A percentile compares a stretch with the other conserved stretches of the same genome.
Evolutionary conservation across 768 basidiomycete species (phyloP).

Genomic region (Boletus sp.): DNA sequence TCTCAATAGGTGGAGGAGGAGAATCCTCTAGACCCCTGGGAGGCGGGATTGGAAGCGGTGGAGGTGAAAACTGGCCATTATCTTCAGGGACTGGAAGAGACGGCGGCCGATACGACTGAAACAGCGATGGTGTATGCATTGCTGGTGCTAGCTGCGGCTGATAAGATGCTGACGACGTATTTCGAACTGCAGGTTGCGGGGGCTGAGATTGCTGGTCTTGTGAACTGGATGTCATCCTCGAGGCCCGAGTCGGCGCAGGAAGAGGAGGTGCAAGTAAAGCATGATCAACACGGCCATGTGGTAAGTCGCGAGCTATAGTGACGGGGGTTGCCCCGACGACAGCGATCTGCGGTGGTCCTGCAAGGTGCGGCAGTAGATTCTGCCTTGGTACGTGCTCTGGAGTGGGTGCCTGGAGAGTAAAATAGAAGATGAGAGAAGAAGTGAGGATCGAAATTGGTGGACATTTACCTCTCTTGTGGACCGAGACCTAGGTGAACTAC

Average conservation of each 20-base stretch:
- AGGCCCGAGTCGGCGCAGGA: conserved; percentile 23
- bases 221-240: conserved; percentile 23
- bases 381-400: conserved; percentile 16
- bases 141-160: conserved; percentile 10
- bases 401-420: conserved; percentile 14
- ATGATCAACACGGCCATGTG: conserved; percentile 21
- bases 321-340: conserved; percentile 31
- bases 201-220: conserved; percentile 20
- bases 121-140: conserved; percentile 22
- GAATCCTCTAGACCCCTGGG: conserved; percentile 24
- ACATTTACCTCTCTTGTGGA: conserved; percentile 26
- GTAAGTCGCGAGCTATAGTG: conserved; percentile 18
- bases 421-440: conserved; percentile 9
- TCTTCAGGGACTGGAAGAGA: conserved; percentile 17
- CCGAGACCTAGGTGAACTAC: conserved; percentile 22
- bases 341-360: conserved; percentile 29
- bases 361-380: conserved; percentile 9
- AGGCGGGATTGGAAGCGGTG: conserved; percentile 29
- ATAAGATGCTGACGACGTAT: conserved; percentile 9
- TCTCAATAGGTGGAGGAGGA: conserved; percentile 19
- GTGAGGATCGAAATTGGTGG: background rate
- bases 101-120: conserved; percentile 23
- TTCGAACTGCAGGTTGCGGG: conserved; percentile 12
- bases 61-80: conserved; percentile 24
- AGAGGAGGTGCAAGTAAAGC: conserved; percentile 26